Evolutionary conservation across 331 rosid species (phyloP), one percentile per base, ranked within the genome.

Genomic region (Dryas integrifolia): DNA sequence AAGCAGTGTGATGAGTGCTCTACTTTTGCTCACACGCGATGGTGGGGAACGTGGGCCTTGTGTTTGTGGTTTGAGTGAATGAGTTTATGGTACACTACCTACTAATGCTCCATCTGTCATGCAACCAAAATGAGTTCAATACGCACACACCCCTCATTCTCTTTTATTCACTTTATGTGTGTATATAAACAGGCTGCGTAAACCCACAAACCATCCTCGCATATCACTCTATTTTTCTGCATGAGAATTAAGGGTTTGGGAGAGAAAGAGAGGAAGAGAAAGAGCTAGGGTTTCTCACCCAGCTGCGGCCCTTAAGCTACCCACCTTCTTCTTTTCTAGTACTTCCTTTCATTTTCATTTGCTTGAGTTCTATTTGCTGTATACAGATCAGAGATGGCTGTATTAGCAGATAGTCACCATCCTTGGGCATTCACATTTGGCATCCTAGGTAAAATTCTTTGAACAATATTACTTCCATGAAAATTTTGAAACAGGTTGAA

Each of bases 351-450:
- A n/a, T 5, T 12, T 69, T 7, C 50, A 16, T 18, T 26, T 64
- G 5, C 7, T 65, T 52, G 41, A 18, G 26, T 9, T 26, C 16
- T 70, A 8, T 3, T n/a, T 15, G 4, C 65, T 38, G 24, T 58
- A 1, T 59, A 13, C 26, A 14, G 18, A 49, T 9, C 38, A 69
- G 45, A 5, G 43, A 53, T 93, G 92, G 82, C 90, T 4, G 11
- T 77, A 13, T 8, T 81, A 64, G 76, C 67, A 45, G 65, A 48
- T 52, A 45, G 68, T 53, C 82, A 82, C 58, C 86, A 26, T 73
- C 80, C 83, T 21, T 80, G 87, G 82, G 77, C 90, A 72, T 81
- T 93, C 73, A 73, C 94, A 70, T 93, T 93, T 69, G 98, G 98
- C 75, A 77, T 93, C 77, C 80, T 93, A 3, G 98, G 98, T 93